A percentile compares a stretch with the other conserved stretches of the same genome.
These are phyloP conservation scores for Saxispiralis lemnorum DNA, from an alignment of 495 filamentous ascomycete species.

Conservation along the genomic window DNA sequence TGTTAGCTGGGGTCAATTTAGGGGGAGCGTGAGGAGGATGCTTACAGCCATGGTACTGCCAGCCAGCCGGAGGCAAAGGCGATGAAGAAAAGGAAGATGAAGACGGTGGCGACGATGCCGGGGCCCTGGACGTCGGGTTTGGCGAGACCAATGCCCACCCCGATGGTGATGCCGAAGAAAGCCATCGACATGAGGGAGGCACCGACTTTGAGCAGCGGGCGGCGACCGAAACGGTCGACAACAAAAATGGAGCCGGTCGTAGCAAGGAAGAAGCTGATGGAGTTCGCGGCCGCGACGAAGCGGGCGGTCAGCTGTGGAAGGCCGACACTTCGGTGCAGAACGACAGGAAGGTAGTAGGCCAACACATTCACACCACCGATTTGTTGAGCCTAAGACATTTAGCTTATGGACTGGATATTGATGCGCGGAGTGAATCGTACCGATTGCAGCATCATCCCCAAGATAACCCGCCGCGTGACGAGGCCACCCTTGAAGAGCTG, in stretches of 20 bases:
- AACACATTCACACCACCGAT: conserved; percentile 1
- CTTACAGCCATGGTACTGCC: conserved; percentile 8
- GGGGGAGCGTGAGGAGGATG: background rate
- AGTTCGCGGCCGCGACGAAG: conserved; percentile 5
- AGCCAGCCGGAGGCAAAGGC: conserved; percentile 8
- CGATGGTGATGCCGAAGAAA: conserved; percentile 10
- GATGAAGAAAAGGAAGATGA: conserved; percentile 10
- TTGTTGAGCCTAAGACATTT: conserved; percentile 7
- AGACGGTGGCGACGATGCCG: conserved; percentile 9
- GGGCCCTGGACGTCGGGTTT: conserved; percentile 1
- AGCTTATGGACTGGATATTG: background rate
- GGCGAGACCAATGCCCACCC: conserved; percentile 5
- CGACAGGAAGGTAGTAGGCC: conserved; percentile 12
- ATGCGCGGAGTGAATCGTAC: background rate
- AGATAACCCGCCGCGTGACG: conserved; percentile 5
- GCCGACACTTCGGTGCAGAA: conserved; percentile 36
- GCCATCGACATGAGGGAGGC: conserved; percentile 5
- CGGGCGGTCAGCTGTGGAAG: conserved; percentile 18
- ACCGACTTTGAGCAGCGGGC: conserved; percentile 4
- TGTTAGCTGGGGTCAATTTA: no score
- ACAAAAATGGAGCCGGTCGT: conserved; percentile 8
- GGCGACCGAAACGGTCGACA: conserved; percentile 7
- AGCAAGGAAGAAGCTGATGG: conserved; percentile 8
- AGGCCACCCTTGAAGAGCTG: conserved; percentile 8
- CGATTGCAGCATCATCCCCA: conserved; percentile 6